Percentiles rank a stretch among this genome's conserved stretches.
These are phyloP conservation scores for Ceratopteris richardii DNA, from an alignment of 75 land plant genomes.

Conservation along the genomic window DNA sequence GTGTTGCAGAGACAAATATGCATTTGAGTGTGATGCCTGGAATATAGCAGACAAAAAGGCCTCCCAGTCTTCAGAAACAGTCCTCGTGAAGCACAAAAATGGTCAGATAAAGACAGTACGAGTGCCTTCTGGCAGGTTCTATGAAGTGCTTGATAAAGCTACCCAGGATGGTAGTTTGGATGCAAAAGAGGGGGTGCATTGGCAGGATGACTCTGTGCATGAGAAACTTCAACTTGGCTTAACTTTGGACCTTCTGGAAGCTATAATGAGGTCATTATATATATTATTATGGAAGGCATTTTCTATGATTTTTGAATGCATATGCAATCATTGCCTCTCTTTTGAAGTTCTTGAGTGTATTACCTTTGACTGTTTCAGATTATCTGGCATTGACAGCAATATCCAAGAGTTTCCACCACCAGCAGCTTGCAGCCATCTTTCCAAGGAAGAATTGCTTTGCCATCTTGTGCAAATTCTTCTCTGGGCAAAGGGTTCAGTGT, in stretches of 20 bases:
- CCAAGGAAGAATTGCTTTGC: slow-evolving; percentile 44
- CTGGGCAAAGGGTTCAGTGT: slow-evolving; percentile 40
- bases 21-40: slow-evolving; percentile 45
- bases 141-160: slow-evolving; percentile 38
- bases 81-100: slow-evolving; percentile 22
- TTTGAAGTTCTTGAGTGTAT: no score
- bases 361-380: no score
- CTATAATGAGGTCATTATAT: slow-evolving; percentile 30
- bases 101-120: slow-evolving; percentile 25
- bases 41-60: slow-evolving; percentile 12
- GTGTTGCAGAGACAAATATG: slow-evolving; percentile 32
- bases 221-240: slow-evolving; percentile 44
- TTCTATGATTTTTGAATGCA: no score
- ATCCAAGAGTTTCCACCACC: slow-evolving; percentile 38
- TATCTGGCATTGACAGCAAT: slow-evolving; percentile 34
- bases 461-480: slow-evolving; percentile 47
- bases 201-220: slow-evolving; percentile 42
- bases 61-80: slow-evolving; percentile 30
- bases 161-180: slow-evolving; percentile 43
- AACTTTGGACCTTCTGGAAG: slow-evolving; percentile 37
- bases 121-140: slow-evolving; percentile 43
- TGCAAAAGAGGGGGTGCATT: slow-evolving; percentile 42
- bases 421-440: slow-evolving; percentile 25
- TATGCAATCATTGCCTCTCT: no score
- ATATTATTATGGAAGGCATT: no score